Percentiles rank a stretch among this genome's conserved stretches.
Conservation (phyloP, 257 asterid genomes). For the Scutellaria minor region DNA sequence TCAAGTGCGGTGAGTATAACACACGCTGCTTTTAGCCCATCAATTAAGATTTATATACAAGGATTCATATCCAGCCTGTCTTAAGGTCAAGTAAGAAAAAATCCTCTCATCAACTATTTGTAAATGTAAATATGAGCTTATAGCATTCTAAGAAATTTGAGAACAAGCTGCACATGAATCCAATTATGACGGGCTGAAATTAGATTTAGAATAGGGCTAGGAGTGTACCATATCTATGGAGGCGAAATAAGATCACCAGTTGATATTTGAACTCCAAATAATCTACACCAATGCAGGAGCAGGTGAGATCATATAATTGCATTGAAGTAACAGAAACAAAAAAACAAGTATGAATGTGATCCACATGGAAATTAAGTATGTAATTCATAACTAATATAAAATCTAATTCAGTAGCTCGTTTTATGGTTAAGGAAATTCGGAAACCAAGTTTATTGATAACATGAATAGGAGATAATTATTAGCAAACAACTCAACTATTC, state of each 20-base stretch:
- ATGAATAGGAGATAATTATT: too few species aligned
- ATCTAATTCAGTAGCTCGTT: too few species aligned
- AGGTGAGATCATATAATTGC: neutral
- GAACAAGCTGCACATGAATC: neutral
- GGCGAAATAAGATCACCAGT: slow-evolving; percentile 21
- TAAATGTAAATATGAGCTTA: neutral
- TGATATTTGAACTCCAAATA: slow-evolving; percentile 29
- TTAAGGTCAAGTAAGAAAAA: neutral
- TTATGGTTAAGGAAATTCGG: too few species aligned
- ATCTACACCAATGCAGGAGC: slow-evolving; percentile 30
- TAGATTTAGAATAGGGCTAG: neutral
- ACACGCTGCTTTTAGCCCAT: neutral
- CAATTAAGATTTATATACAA: neutral
- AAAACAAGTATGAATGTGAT: too few species aligned
- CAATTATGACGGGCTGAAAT: neutral
- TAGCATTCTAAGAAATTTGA: neutral
- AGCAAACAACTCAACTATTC: too few species aligned
- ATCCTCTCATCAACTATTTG: neutral
- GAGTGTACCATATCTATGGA: slow-evolving; percentile 43
- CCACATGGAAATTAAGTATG: too few species aligned
- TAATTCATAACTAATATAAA: too few species aligned
- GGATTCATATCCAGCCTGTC: neutral
- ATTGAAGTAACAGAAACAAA: too few species aligned
- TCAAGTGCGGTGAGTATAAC: neutral
- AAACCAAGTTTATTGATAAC: too few species aligned